Evolutionary conservation across 352 stramenopile species (phyloP), one percentile per base, ranked within the genome.

Genomic region (Phytophthora sp.): DNA sequence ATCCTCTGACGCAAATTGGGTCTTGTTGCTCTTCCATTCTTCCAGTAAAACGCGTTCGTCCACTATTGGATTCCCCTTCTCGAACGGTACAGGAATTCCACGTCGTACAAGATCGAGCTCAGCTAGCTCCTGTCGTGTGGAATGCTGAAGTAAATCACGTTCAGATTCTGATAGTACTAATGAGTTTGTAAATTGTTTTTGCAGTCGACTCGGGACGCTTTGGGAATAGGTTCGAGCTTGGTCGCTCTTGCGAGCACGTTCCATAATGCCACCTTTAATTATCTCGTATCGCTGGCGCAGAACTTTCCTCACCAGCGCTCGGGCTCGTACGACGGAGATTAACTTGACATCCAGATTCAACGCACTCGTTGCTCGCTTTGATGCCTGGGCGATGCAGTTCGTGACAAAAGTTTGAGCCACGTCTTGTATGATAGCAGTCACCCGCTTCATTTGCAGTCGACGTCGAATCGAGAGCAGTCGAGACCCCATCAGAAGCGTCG

Each of bases 401-500:
- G 46, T 41, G 8, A 82, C 73, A 23, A 89, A 82, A 5, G 21
- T 20, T 11, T 39, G 50, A 0, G 73, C 65, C 0, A 75, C 69
- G 1, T 65, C 47, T 41, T 33, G 67, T 2, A 73, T 75, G 42
- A 83, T 69, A 7, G 83, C 72, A 13, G 59, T 47, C 7, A 71
- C 64, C 7, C 82, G 75, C 21, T 86, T 86, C 29, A 79, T 79
- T 45, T 89, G 80, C 4, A 91, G 53, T 0, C 80, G 70, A 1
- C 76, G 80, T 12, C 79, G 80, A 60, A 91, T 89, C 2, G 80
- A 88, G 31, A 91, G 74, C 0, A 91, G 62, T 0, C 77, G 57
- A 30, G 82, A 89, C 7, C 80, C 80, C 76, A 91, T 89, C 21
- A 79, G 88, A 0, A 91, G 61, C 6, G 80, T 88, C 0, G 82